Evolutionary conservation across 345 rosid genomes (phyloP), one percentile per base, ranked within the genome.

Genomic region (Gossypium longicalyx): DNA sequence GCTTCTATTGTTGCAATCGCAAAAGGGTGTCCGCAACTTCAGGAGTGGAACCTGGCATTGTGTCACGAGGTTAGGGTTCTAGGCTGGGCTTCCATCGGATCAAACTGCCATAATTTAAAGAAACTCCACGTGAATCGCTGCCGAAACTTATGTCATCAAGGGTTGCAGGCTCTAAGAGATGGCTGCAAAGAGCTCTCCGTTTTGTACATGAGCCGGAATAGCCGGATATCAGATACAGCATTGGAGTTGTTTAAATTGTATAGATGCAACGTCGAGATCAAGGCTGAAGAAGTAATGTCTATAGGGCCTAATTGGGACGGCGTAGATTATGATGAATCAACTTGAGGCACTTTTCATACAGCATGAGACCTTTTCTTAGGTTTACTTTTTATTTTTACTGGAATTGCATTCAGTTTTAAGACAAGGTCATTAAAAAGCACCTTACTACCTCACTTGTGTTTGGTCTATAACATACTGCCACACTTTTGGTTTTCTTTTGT

Each of bases 121-220:
- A 87, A 54, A 74, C 97, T 94, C 29, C 90, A 87, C 70, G 97
- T 87, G 84, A 87, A 87, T 77, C 89, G 89, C 7, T 90, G 92
- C 63, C 74, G 86, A 65, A 88, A 89, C 78, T 67, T 88, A 12
- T 89, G 93, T 72, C 83, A 89, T 59, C 78, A 38, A 11, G 91
- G 94, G 25, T 68, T 94, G 75, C 85, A 82, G 75, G 94, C 85
- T 19, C 48, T 88, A 63, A 81, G 90, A 72, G 73, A 78, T 7
- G 97, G 98, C 17, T 90, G 97, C 85, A 82, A 66, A 78, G 80
- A 57, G 72, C 93, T 94, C 27, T 76, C 45, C 20, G 78, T 86
- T 70, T 80, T 92, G 51, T 85, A 87, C 53, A 44, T 20, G 53
- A 66, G 12, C 23, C n/a, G 17, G 23, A 44, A 44, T 66, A 1